Evolutionary conservation across 306 rosid species (phyloP).

Genomic region (Neltuma alba): DNA sequence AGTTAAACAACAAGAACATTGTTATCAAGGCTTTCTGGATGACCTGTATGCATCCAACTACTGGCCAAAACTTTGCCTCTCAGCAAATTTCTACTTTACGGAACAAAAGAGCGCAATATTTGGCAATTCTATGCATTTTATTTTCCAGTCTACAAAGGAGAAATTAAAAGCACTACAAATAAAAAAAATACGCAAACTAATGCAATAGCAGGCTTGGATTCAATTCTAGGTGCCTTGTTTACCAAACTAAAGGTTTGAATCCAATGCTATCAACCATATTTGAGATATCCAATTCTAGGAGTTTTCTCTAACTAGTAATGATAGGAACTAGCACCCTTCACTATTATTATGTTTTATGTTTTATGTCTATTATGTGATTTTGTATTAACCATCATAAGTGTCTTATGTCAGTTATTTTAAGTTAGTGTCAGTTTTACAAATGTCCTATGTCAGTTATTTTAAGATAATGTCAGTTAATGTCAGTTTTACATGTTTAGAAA

Average conservation of each 20-base stretch:
- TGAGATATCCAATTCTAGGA: conserved; percentile 9
- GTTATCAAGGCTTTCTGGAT: conserved; percentile 3
- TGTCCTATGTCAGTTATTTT: too few relatives aligned
- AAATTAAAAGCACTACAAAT: background rate
- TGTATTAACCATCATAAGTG: too few relatives aligned
- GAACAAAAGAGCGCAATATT: conserved; percentile 6
- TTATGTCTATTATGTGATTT: too few relatives aligned
- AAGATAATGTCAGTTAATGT: too few relatives aligned
- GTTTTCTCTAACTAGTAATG: background rate
- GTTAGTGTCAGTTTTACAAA: too few relatives aligned
- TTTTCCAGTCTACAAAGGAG: background rate
- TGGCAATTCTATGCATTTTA: background rate
- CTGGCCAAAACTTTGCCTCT: background rate
- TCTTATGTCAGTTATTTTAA: too few relatives aligned
- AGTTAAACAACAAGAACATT: background rate
- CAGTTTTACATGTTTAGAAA: too few relatives aligned
- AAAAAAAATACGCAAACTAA: background rate
- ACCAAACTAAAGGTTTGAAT: background rate
- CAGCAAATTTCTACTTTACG: conserved; percentile 3
- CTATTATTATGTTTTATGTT: too few relatives aligned
- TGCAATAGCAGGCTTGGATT: conserved; percentile 3
- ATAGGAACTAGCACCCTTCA: too few relatives aligned
- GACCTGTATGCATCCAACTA: background rate
- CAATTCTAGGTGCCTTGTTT: conserved; percentile 6
- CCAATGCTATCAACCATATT: conserved; percentile 2